Evolutionary conservation across 1,284 basidiomycete genomes (phyloP), one percentile per base, ranked within the genome.

Genomic region (Neonothopanus nambi): DNA sequence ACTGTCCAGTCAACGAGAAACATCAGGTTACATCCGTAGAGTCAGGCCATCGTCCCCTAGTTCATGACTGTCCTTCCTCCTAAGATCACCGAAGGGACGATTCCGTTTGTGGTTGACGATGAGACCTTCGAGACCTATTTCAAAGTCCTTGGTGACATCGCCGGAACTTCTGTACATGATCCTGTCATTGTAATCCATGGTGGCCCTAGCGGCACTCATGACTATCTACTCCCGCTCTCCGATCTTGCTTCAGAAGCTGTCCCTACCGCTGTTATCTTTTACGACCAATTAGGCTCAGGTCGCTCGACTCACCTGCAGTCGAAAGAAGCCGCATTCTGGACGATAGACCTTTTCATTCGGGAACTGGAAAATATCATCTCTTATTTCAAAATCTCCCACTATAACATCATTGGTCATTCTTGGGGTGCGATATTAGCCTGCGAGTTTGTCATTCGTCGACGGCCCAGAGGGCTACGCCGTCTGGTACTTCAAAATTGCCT

Each of bases 221-320:
- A 68, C 21, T 78, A 79, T 56, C 57, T 78, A 17, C 62, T 66
- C 15, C 57, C 68, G 43, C 47, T 75, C 47, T 57, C 65, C 23
- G 68, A 71, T 42, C 63, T 78, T 43, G 63, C 66, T 13, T 57
- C n/a, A n/a, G 56, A 9, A 59, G 63, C 20, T 55, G 62, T 15
- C 54, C n/a, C 55, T 11, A 70, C 70, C 17, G 71, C 78, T 15
- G 62, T 79, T 57, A 63, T 81, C 47, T 61, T 79, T 51, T 80
- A 80, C 58, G 79, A 81, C 61, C 79, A 79, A 52, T 51, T 80
- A 33, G 79, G 79, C n/a, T 70, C 58, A 49, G 78, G 76, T n/a
- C 64, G 63, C 36, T 80, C 77, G 9, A 77, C 77, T 11, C 77
- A 79, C 60, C 67, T 76, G n/a, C 70, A 59, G 1, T 68, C 76